These are phyloP conservation scores for Plasmodium berghei DNA, from an alignment of 169 alveolate species.

Conservation along the genomic window DNA sequence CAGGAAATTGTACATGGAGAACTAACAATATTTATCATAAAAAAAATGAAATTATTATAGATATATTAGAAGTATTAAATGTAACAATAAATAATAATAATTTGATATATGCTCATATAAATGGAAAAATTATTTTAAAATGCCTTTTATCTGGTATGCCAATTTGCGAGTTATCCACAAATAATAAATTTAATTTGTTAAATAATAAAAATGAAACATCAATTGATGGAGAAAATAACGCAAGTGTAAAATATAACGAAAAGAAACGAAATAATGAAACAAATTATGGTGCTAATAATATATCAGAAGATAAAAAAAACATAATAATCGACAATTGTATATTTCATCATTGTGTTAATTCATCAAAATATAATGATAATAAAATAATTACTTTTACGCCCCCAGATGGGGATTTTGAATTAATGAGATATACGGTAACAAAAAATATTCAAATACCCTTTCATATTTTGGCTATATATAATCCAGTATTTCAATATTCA, in stretches of 20 bases:
- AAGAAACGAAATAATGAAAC: constrained; percentile 10
- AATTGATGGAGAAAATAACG: neutral
- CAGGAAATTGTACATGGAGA: constrained; percentile 72
- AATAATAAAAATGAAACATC: neutral
- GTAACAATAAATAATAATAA: constrained; percentile 70
- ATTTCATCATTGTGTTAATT: constrained; percentile 67
- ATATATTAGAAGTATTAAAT: constrained; percentile 44
- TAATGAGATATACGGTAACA: constrained; percentile 60
- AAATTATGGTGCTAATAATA: constrained; percentile 12
- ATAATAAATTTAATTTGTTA: constrained; percentile 38
- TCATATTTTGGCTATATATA: constrained; percentile 61
- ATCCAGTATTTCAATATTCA: constrained; percentile 50
- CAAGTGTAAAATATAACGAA: neutral
- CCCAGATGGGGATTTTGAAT: constrained; percentile 64
- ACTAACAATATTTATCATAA: constrained; percentile 47
- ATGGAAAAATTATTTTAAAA: constrained; percentile 54
- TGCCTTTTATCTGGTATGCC: constrained; percentile 68
- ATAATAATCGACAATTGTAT: constrained; percentile 52
- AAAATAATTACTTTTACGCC: constrained; percentile 70
- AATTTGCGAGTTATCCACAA: constrained; percentile 44
- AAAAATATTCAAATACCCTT: constrained; percentile 72
- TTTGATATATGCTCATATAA: constrained; percentile 57
- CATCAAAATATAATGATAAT: constrained; percentile 52
- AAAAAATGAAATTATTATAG: constrained; percentile 61
- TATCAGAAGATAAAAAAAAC: constrained; percentile 23